These are phyloP conservation scores for Blastobotrys attinorum DNA, from an alignment of 805 yeast genomes.

Conservation along the genomic window DNA sequence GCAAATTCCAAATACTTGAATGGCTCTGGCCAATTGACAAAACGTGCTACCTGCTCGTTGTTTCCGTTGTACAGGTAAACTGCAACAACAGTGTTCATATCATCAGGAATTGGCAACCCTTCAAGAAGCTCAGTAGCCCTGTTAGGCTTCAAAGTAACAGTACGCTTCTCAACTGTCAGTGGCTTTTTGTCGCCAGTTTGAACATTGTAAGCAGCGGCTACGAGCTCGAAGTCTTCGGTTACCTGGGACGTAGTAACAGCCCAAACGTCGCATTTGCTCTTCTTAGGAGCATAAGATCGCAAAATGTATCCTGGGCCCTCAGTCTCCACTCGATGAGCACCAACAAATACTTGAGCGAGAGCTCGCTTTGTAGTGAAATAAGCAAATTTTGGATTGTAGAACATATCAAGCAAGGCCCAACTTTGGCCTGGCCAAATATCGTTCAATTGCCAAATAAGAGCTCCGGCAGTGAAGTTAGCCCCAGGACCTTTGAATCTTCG, in stretches of 20 bases:
- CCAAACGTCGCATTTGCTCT: neutral
- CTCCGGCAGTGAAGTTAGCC: slow-evolving; percentile 35
- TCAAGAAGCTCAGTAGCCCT: slow-evolving; percentile 6
- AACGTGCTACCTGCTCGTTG: neutral
- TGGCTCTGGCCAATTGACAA: slow-evolving; percentile 7
- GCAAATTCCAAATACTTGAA: slow-evolving; percentile 9
- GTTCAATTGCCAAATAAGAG: slow-evolving; percentile 45
- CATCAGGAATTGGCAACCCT: neutral
- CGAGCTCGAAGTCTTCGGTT: neutral
- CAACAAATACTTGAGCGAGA: slow-evolving; percentile 27
- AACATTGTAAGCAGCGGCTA: neutral
- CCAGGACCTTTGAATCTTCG: slow-evolving; percentile 35
- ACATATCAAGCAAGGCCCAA: slow-evolving; percentile 41
- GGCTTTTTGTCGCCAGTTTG: neutral
- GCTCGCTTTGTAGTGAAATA: slow-evolving; percentile 41
- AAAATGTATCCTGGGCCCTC: neutral
- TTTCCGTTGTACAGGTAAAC: neutral
- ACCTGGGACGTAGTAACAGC: neutral
- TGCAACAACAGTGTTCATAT: slow-evolving; percentile 1
- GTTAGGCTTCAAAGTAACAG: neutral
- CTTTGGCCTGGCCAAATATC: slow-evolving; percentile 46
- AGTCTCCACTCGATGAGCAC: slow-evolving; percentile 16
- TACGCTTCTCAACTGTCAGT: neutral
- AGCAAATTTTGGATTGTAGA: slow-evolving; percentile 36
- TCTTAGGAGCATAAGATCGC: slow-evolving; percentile 1